Conservation (phyloP, 2,329 filamentous ascomycete genomes). For the Diatrype stigma region DNA sequence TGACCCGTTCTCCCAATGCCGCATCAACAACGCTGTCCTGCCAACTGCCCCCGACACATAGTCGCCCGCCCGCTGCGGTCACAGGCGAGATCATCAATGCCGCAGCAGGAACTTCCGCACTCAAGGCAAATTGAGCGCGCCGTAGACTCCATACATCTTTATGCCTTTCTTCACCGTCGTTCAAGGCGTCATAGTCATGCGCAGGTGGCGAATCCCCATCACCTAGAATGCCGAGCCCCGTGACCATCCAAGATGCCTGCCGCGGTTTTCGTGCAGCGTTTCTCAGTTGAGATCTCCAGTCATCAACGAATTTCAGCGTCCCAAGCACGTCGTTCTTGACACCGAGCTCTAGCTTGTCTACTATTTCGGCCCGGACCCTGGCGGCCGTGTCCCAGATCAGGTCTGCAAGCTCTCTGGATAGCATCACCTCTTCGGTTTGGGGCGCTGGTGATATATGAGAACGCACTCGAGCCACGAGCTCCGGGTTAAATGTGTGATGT, state of each 20-base stretch:
- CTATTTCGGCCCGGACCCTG: slow-evolving; percentile 25
- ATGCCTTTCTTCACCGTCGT: background rate
- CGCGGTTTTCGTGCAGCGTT: slow-evolving; percentile 23
- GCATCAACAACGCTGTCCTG: slow-evolving; percentile 19
- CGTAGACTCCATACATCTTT: slow-evolving; percentile 13
- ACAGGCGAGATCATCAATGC: slow-evolving; percentile 14
- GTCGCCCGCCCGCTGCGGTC: slow-evolving; percentile 9
- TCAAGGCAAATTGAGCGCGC: slow-evolving; percentile 15
- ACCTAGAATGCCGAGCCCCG: slow-evolving; percentile 32
- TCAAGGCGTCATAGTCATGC: background rate
- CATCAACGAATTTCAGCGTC: slow-evolving; percentile 28
- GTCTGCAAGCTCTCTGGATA: slow-evolving; percentile 5
- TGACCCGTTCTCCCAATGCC: slow-evolving; percentile 12
- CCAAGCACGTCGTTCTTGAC: slow-evolving; percentile 29
- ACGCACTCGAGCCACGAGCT: slow-evolving; percentile 13
- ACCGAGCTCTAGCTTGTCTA: slow-evolving; percentile 20
- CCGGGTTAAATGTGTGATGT: slow-evolving; percentile 13
- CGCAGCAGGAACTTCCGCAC: slow-evolving; percentile 15
- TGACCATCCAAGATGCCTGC: slow-evolving; percentile 29
- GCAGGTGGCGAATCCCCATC: slow-evolving; percentile 13
- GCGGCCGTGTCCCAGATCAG: slow-evolving; percentile 19
- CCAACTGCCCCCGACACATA: slow-evolving; percentile 19
- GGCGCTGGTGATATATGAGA: slow-evolving; percentile 1
- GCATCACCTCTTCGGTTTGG: background rate
- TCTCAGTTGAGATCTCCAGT: slow-evolving; percentile 29